phyloP scores from a whole-genome alignment of 2,329 filamentous ascomycete species.

The Cytospora chrysosperma region DNA sequence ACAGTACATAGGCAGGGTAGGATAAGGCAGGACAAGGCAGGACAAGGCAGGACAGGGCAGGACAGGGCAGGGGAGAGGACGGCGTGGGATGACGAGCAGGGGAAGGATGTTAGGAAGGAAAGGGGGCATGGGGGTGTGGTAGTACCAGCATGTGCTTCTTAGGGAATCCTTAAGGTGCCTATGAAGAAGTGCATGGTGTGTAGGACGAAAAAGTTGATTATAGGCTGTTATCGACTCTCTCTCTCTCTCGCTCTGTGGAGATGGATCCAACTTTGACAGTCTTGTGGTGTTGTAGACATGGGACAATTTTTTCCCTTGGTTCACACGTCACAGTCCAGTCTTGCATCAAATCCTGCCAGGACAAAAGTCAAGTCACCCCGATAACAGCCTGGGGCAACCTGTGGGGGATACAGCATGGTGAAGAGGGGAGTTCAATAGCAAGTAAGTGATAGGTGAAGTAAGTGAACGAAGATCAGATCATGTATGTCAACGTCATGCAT shows the following conservation, averaged over 20 bases:
- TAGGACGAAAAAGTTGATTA: conserved; percentile 1
- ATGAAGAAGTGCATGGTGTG: not conserved
- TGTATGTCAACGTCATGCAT: not conserved
- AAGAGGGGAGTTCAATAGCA: not conserved
- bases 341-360: not conserved
- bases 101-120: not conserved
- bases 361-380: not conserved
- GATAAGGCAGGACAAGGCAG: not conserved
- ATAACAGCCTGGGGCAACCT: not conserved
- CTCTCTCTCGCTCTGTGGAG: too few relatives aligned
- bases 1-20: not conserved
- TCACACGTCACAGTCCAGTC: not conserved
- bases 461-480: not conserved
- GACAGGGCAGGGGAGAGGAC: not conserved
- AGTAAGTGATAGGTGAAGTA: not conserved
- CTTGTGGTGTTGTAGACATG: not conserved
- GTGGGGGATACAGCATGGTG: not conserved
- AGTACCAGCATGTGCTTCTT: not conserved
- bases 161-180: not conserved
- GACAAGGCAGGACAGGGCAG: not conserved
- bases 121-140: not conserved
- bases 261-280: conserved; percentile 14
- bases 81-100: conserved; percentile 21
- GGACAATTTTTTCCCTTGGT: not conserved
- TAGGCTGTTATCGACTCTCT: conserved; percentile 12